Conservation (phyloP, 169 alveolate species). For the Plasmodium adleri region DNA sequence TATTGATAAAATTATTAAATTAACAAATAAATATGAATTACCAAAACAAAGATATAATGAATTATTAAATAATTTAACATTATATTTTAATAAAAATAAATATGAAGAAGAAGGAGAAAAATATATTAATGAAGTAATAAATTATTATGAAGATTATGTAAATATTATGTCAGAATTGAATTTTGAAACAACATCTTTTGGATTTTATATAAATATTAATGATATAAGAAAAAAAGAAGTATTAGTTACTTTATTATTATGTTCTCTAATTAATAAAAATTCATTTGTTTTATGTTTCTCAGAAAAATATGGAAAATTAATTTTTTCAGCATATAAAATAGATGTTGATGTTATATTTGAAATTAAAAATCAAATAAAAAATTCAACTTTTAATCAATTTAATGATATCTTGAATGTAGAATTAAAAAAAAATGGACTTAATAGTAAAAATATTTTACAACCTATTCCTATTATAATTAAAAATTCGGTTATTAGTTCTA, state of each 20-base stretch:
- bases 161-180: conserved; percentile 66
- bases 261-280: conserved; percentile 60
- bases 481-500: conserved; percentile 42
- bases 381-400: conserved; percentile 56
- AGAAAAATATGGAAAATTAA: conserved; percentile 68
- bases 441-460: conserved; percentile 63
- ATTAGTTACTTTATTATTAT: conserved; percentile 44
- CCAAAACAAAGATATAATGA: conserved; percentile 57
- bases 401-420: conserved; percentile 70
- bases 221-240: conserved; percentile 71
- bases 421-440: conserved; percentile 47
- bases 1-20: conserved; percentile 46
- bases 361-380: conserved; percentile 63
- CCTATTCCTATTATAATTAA: conserved; percentile 50
- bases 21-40: conserved; percentile 42
- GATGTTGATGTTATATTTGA: conserved; percentile 73
- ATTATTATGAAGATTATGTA: conserved; percentile 63
- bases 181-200: conserved; percentile 65
- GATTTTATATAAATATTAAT: conserved; percentile 52
- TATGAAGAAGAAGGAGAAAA: conserved; percentile 76
- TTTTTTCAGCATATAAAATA: conserved; percentile 68
- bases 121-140: conserved; percentile 59
- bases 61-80: conserved; percentile 57
- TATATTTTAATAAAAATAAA: conserved; percentile 74
- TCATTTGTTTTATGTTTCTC: conserved; percentile 67